phyloP scores from a whole-genome alignment of 352 stramenopile genomes.

The Pythium volutum region DNA sequence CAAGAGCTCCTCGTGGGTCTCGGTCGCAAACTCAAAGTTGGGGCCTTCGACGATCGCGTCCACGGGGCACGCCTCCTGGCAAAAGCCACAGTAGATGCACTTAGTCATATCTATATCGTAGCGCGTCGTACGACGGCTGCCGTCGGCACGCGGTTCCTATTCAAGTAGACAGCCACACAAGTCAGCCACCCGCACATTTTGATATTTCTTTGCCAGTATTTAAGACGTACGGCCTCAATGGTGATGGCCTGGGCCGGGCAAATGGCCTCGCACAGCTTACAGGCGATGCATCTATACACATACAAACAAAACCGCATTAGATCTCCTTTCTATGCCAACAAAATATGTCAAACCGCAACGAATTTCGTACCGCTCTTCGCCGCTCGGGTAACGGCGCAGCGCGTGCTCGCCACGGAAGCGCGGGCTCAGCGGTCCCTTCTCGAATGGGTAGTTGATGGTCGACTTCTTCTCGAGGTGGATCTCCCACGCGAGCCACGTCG shows the following conservation, averaged over 20 bases:
- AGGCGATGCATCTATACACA: conserved; percentile 95
- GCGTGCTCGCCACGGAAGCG: conserved; percentile 99
- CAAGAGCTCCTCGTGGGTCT: conserved; percentile 99
- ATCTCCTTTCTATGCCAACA: not conserved
- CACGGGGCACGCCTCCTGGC: conserved; percentile 95
- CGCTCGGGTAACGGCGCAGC: conserved; percentile 97
- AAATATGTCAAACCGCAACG: not conserved
- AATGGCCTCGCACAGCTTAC: conserved; percentile 99
- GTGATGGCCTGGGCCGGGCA: conserved; percentile 99
- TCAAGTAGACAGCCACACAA: not conserved
- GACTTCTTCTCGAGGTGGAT: conserved; percentile 91
- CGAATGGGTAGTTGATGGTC: conserved; percentile 99
- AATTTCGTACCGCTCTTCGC: conserved; percentile 92
- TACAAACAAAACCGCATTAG: not conserved
- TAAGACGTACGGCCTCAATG: conserved; percentile 91
- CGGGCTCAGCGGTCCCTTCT: conserved; percentile 95
- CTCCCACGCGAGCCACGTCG: conserved; percentile 77
- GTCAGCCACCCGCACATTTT: not conserved
- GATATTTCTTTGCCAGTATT: not conserved
- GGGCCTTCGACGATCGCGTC: conserved; percentile 99
- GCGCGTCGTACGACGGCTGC: conserved; percentile 96
- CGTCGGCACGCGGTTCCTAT: conserved; percentile 95
- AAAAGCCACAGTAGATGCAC: conserved; percentile 99
- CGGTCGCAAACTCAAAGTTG: conserved; percentile 99
- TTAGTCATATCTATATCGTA: conserved; percentile 99